Evolutionary conservation across 208 protist species (phyloP), one percentile per base, ranked within the genome.

Genomic region (Kentomonas sorsogonicus): DNA sequence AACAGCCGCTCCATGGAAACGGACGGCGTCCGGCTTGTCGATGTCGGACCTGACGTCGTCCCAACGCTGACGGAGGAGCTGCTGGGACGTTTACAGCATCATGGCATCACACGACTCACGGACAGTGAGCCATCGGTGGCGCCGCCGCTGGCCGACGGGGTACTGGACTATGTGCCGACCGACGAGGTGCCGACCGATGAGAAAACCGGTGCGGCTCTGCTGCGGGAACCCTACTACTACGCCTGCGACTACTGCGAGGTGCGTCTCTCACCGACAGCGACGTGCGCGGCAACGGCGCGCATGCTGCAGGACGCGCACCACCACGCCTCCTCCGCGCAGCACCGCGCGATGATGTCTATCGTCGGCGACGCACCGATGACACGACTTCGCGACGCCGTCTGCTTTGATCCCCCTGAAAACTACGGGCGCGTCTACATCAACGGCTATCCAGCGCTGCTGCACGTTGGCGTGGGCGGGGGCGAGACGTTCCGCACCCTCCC

Each of bases 251-350:
- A 82, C 2, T 95, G 89, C 39, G 83, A 91, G 63, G 36, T 83
- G 38, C 69, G 69, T 6, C 78, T 95, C 4, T 89, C 83, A 1
- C 54, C 31, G 4, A 59, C 77, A 27, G 76, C 60, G 13, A 60
- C 48, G 0, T 27, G 15, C 23, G 52, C 83, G 1, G 75, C 85
- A 0, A 81, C 70, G 0, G 50, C 77, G 51, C 33, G 36, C 2
- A 88, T 85, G 57, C 63, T 95, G 26, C 64, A 95, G 51, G 85
- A 95, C 55, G 77, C 76, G 6, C 89, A 95, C 56, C 79, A 89
- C 58, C 89, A 95, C 66, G 78, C 88, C 41, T 75, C 82, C 25
- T 87, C 85, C 0, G 89, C 85, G 0, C 53, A 63, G 7, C 89
- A 95, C 55, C 84, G 83, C 20, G 59, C 60, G 18, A 72, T 70